Conservation (phyloP, 2,329 filamentous ascomycete species). For the Colletotrichum sp. region DNA sequence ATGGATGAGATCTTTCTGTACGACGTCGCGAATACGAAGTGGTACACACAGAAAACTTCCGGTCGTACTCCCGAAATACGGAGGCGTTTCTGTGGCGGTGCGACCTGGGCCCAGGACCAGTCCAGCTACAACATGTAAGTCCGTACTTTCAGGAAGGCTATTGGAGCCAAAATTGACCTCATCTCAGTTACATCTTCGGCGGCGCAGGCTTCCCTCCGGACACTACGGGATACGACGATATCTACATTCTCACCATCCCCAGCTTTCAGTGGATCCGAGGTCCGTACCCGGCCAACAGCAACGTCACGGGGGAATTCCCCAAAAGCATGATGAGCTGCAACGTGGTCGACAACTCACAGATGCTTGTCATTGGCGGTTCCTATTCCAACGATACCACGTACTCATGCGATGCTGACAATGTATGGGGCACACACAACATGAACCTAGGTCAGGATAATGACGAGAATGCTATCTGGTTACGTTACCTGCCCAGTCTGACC, state of each 20-base stretch:
- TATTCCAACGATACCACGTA: background rate
- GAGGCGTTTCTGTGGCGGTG: background rate
- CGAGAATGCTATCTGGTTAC: background rate
- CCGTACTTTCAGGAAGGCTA: background rate
- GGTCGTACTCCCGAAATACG: background rate
- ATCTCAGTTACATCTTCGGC: background rate
- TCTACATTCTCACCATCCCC: conserved; percentile 77
- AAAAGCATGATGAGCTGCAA: background rate
- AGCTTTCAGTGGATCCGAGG: conserved; percentile 74
- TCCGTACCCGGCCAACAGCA: background rate
- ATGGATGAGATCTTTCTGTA: background rate
- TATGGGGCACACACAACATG: background rate
- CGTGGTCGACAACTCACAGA: background rate
- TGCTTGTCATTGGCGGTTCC: background rate
- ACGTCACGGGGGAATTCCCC: background rate
- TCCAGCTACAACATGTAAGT: background rate
- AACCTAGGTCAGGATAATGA: background rate
- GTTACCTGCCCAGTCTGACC: background rate
- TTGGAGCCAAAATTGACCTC: rapidly evolving
- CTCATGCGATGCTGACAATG: background rate
- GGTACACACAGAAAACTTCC: background rate
- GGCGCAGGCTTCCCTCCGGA: background rate
- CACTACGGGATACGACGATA: conserved; percentile 62
- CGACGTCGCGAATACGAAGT: background rate
- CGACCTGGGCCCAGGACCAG: background rate